Base-by-base conservation (phyloP, 345 rosid genomes). In the Physaria fendleri region DNA sequence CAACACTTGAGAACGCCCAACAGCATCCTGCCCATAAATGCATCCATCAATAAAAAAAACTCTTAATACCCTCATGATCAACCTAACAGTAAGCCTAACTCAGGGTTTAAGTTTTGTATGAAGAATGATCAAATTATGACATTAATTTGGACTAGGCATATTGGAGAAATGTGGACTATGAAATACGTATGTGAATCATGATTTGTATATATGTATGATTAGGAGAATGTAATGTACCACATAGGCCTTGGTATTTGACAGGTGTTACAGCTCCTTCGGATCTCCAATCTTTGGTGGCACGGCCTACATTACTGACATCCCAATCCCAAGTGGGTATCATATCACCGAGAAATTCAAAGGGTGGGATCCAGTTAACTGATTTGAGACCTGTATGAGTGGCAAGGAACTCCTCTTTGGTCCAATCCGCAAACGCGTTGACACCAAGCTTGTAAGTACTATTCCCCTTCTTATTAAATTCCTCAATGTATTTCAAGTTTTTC, bases 1-100 rank as follows among this genome's bases (percentile, higher is more conserved):
- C 88, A 18, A 82, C 83, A 0, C 84, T 68, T 7, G 88, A 82
- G 52, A 78, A 85, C 38, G 88, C 91, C 91, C 85, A 82, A 42
- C 91, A 85, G 59, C 75, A 33, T 23, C 77, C 77, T 73, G 53
- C 8, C 1, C 27, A 65, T 11, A 47, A 17, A 49, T 39, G 23
- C 10, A 43, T 44, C 11, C 4, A 1, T 8, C 13, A 4, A 33
- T 27, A 10, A 51, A 24, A 0, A 20, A 43, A 2, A 20, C 24
- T 40, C 30, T 23, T 17, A 53, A 1, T 46, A 56, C 16, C 16
- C 28, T 21, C 30, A n/a, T n/a, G n/a, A n/a, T n/a, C n/a, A 67
- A 59, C 59, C 52, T 57, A 56, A 27, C 0, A 13, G 5, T 46
- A 38, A 13, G 21, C 58, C 59, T 67, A 68, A 44, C 61, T 43